These are phyloP conservation scores for Pichia insulana DNA, from an alignment of 805 yeast genomes.

Conservation along the genomic window DNA sequence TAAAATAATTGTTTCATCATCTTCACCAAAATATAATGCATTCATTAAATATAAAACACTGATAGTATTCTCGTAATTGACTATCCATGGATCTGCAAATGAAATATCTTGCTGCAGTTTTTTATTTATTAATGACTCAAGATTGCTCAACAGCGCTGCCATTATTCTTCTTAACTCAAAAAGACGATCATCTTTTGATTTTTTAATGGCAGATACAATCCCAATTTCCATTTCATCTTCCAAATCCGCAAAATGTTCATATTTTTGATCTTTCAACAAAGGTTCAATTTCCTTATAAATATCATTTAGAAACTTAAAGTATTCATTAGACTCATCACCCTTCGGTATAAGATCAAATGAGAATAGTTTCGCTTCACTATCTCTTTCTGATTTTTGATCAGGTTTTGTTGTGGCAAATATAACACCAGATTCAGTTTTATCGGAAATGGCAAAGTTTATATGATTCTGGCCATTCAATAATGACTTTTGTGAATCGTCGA, in stretches of 20 bases:
- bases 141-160: conserved; percentile 21
- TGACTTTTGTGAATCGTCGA: conserved; percentile 27
- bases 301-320: conserved; percentile 38
- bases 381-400: neutral
- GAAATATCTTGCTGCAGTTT: conserved; percentile 18
- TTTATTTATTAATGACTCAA: conserved; percentile 25
- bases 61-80: conserved; percentile 33
- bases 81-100: conserved; percentile 16
- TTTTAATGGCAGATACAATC: conserved; percentile 25
- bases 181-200: conserved; percentile 29
- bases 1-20: conserved; percentile 34
- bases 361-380: conserved; percentile 28
- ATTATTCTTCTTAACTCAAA: conserved; percentile 27
- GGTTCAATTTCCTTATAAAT: conserved; percentile 47
- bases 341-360: conserved; percentile 31
- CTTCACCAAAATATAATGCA: conserved; percentile 40
- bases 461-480: conserved; percentile 27
- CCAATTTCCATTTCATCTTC: conserved; percentile 24
- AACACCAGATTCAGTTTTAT: conserved; percentile 32
- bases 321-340: conserved; percentile 34
- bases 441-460: conserved; percentile 41
- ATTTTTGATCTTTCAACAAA: conserved; percentile 35
- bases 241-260: conserved; percentile 22
- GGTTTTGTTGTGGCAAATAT: conserved; percentile 27
- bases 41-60: conserved; percentile 51